Conservation (phyloP, 257 asterid species). For the Jacaranda copaia region DNA sequence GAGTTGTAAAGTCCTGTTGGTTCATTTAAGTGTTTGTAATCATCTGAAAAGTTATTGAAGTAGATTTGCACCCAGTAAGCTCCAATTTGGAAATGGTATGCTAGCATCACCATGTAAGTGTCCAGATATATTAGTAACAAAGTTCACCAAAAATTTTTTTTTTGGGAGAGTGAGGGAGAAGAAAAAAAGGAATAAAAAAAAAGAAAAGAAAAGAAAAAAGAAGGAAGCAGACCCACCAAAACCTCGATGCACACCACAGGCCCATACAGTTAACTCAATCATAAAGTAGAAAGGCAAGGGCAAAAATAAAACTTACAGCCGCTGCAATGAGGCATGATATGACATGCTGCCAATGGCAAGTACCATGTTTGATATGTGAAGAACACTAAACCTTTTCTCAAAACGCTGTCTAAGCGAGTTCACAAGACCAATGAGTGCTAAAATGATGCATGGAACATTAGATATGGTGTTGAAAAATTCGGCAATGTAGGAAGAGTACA, state of each 20-base stretch:
- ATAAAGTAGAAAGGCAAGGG: slow-evolving; percentile 22
- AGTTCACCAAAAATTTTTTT: no score
- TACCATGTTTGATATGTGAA: slow-evolving; percentile 84
- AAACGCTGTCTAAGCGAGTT: slow-evolving; percentile 79
- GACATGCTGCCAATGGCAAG: slow-evolving; percentile 91
- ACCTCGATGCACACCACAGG: background rate
- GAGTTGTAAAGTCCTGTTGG: background rate
- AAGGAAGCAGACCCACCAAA: background rate
- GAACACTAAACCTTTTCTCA: slow-evolving; percentile 92
- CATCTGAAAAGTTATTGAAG: background rate
- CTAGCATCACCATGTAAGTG: background rate
- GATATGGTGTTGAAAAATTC: slow-evolving; percentile 96
- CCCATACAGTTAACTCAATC: slow-evolving; percentile 25
- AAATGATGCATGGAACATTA: slow-evolving; percentile 73
- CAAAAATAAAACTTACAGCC: slow-evolving; percentile 63
- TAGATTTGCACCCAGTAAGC: background rate
- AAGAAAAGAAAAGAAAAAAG: background rate
- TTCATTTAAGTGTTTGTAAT: background rate
- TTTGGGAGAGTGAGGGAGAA: no score
- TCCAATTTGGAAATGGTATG: background rate
- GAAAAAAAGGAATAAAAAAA: no score
- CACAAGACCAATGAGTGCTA: slow-evolving; percentile 85
- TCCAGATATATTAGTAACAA: background rate
- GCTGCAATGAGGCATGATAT: slow-evolving; percentile 89
- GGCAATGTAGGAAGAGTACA: slow-evolving; percentile 83